Conservation (phyloP, 768 basidiomycete genomes). For the Leucosporidium scottii region DNA sequence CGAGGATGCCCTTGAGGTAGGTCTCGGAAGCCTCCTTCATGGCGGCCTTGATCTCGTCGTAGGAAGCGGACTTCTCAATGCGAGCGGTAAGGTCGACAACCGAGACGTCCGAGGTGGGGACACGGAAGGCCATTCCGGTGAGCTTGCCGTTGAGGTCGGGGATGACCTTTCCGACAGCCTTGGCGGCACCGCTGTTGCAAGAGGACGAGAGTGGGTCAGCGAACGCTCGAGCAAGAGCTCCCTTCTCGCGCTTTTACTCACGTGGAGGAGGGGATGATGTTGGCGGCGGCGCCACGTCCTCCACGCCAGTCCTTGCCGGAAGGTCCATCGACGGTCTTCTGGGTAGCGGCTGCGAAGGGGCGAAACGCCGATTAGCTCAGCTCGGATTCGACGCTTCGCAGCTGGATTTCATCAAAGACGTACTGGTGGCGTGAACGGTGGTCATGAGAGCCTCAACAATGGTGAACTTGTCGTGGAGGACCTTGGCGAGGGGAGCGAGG, state of each 20-base stretch:
- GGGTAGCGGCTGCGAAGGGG: constrained; percentile 35
- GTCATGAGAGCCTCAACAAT: constrained; percentile 98
- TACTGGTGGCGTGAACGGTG: constrained; percentile 75
- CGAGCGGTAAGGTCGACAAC: constrained; percentile 96
- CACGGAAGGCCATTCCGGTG: constrained; percentile 88
- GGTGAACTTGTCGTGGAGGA: constrained; percentile 92
- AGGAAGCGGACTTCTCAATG: constrained; percentile 72
- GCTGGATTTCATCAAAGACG: neutral
- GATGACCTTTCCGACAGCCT: constrained; percentile 58
- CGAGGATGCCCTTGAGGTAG: constrained; percentile 60
- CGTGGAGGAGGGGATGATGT: constrained; percentile 98
- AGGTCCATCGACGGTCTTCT: constrained; percentile 67
- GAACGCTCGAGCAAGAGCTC: neutral
- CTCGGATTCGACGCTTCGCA: neutral
- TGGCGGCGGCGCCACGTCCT: constrained; percentile 89
- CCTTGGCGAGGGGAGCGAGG: constrained; percentile 96
- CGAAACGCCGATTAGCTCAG: neutral
- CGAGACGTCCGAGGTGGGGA: constrained; percentile 82
- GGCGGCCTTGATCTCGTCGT: constrained; percentile 82
- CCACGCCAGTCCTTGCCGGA: constrained; percentile 97
- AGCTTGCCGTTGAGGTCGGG: constrained; percentile 94
- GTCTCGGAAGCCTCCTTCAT: constrained; percentile 71
- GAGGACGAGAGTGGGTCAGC: neutral
- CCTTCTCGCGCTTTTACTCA: no score
- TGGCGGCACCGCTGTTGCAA: constrained; percentile 66